Conservation (phyloP, 371 early-diverging fungal genomes). For the Synchytrium microbalum region DNA sequence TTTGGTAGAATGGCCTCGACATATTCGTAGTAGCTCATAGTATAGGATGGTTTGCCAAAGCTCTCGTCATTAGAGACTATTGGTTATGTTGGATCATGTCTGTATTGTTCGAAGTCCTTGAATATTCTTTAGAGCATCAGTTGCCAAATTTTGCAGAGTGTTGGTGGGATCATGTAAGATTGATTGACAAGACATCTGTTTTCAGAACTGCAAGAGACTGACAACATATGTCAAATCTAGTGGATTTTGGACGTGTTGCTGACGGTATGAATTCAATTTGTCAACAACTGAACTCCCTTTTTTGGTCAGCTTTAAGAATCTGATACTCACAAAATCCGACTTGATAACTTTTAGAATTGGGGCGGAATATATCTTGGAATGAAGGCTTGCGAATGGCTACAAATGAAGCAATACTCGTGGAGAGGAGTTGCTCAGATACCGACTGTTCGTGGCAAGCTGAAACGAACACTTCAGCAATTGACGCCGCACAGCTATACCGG, state of each 20-base stretch:
- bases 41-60: slow-evolving; percentile 93
- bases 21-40: slow-evolving; percentile 65
- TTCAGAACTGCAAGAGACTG: not conserved
- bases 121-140: slow-evolving; percentile 92
- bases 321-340: too few species aligned
- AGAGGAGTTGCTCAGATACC: slow-evolving; percentile 80
- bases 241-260: slow-evolving; percentile 93
- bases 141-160: slow-evolving; percentile 96
- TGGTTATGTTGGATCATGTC: slow-evolving; percentile 94
- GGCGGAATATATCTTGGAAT: slow-evolving; percentile 87
- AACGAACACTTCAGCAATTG: slow-evolving; percentile 84
- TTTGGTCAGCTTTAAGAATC: too few species aligned
- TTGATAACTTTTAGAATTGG: too few species aligned
- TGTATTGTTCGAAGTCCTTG: slow-evolving; percentile 87
- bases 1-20: not conserved
- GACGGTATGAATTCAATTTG: too few species aligned
- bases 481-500: slow-evolving; percentile 90
- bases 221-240: slow-evolving; percentile 27
- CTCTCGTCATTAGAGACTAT: slow-evolving; percentile 84
- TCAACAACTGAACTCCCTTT: too few species aligned
- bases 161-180: slow-evolving; percentile 96
- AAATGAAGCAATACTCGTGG: slow-evolving; percentile 91
- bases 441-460: slow-evolving; percentile 73
- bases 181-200: not conserved
- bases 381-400: slow-evolving; percentile 93